phyloP scores from a whole-genome alignment of 2,329 filamentous ascomycete species.

The Hypoxylon sp. region DNA sequence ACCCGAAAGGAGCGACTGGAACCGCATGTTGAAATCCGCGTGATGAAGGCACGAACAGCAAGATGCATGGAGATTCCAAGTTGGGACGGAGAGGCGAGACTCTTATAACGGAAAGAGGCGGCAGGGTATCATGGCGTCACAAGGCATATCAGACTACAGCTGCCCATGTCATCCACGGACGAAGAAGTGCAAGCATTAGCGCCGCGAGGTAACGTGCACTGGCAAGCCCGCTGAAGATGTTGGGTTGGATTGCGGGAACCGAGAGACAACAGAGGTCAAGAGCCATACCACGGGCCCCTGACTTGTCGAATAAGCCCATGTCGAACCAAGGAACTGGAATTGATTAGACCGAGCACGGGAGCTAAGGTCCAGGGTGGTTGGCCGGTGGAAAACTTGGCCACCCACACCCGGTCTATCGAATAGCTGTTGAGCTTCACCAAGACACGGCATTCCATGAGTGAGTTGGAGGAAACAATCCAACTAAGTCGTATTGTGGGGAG shows the following conservation, averaged over 20 bases:
- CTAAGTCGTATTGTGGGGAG: conserved; percentile 39
- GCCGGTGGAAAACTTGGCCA: conserved; percentile 34
- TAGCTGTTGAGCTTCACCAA: conserved; percentile 36
- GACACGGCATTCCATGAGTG: conserved; percentile 34
- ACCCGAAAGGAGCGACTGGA: conserved; percentile 49
- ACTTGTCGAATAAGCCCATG: conserved; percentile 26
- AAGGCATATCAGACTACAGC: conserved; percentile 33
- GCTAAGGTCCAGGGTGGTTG: conserved; percentile 32
- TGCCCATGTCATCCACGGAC: conserved; percentile 37
- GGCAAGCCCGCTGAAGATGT: conserved; percentile 17
- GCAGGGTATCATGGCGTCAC: conserved; percentile 38
- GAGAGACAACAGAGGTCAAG: conserved; percentile 34
- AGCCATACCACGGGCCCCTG: conserved; percentile 28
- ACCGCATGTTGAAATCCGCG: conserved; percentile 47
- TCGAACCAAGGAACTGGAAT: conserved; percentile 28
- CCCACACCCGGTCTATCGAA: conserved; percentile 35
- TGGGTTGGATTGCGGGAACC: conserved; percentile 21
- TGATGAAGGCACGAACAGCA: conserved; percentile 29
- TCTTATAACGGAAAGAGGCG: conserved; percentile 44
- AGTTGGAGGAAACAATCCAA: conserved; percentile 42
- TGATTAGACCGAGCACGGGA: conserved; percentile 40
- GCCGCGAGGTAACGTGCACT: conserved; percentile 41
- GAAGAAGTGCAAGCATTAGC: conserved; percentile 19
- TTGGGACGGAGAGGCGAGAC: conserved; percentile 37
- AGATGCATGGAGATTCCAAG: conserved; percentile 27